Base-by-base conservation (phyloP, 2,329 filamentous ascomycete genomes). In the Berkeleyomyces basicola region DNA sequence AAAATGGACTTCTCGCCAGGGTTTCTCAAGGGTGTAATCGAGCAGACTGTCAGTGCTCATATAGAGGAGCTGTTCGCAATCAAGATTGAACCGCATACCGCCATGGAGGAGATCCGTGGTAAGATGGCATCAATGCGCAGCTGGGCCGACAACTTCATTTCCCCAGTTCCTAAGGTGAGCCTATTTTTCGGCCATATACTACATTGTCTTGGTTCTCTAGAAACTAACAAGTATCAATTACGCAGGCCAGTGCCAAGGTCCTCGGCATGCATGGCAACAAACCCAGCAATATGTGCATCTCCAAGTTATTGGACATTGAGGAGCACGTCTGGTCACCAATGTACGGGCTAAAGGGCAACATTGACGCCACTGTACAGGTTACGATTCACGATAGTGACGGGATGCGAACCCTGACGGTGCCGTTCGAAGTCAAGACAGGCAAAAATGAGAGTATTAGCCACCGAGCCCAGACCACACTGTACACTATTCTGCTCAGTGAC, bases 281-380 rank as follows among this genome's bases (percentile, higher is more conserved):
- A 61, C 86, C 85, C 67, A 82, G 86, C 9, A 86, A 80, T 63
- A 85, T 97, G 80, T 90, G 88, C 67, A 85, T 99, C 67, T 95
- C 86, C 69, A 99, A 97, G 71, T 78, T 99, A 37, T 84, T 99
- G 11, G 93, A 97, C 70, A 88, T 99, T 7, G 93, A 99, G 71
- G 93, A 99, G 72, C 93, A 97, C 70, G 85, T 99, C 37, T 99
- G 93, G 93, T 97, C 92, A 5, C 93, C 93, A 0, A 92, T 90
- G 83, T 99, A 95, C 71, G 93, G 93, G 0, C 78, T 99, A 14
- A 99, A 99, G 72, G 93, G 93, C 39, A 99, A 97, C 68, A 93
- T 99, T 65, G 93, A 99, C 74, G 93, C 93, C 37, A 97, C 93
- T 0, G 88, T 99, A 0, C 89, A 99, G 74, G 87, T 93, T 14